Base-by-base conservation (phyloP, 345 rosid species). In the Excoecaria cochinchinensis region DNA sequence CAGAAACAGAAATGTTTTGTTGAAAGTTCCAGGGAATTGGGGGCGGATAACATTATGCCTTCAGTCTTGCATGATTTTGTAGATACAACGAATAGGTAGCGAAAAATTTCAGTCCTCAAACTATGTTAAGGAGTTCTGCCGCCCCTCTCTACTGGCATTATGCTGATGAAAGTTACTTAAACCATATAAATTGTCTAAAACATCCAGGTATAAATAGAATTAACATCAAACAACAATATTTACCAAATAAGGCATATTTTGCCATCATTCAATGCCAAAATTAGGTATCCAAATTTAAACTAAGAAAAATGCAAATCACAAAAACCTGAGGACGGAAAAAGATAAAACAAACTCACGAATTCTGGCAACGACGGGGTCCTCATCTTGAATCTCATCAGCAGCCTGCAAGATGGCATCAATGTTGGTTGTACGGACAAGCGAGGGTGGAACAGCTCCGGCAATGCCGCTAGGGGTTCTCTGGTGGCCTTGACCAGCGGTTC, bases 301-400 rank as follows among this genome's bases (percentile, higher is more conserved):
- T 15, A 56, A 56, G 38, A 10, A 59, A 11, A 14, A 59, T 31
- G 12, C 39, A 22, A 59, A 38, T 22, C 3, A 13, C 15, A 0
- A 12, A n/a, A 56, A 15, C 57, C 57, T 0, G 8, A 21, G n/a
- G 22, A 38, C 48, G 48, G 48, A 22, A 16, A 76, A n/a, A 64
- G 5, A 64, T 9, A 15, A 2, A 64, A 31, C 44, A 44, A 11
- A 79, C 91, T 78, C 82, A 95, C 98, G 73, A 74, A 95, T 91
- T 78, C 99, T 84, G 8, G 98, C 95, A 73, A 93, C 89, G 62
- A 81, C 80, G 10, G 98, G 91, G 80, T 95, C 89, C 73, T 91
- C 97, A 0, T 77, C 80, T 75, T 93, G 97, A 86, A 95, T 93
- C 87, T 93, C 99, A 60, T 95, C 98, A 11, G 99, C 99, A 19